These are phyloP conservation scores for Colletotrichum cuscutae DNA, from an alignment of 2,329 filamentous ascomycete species.

Conservation along the genomic window DNA sequence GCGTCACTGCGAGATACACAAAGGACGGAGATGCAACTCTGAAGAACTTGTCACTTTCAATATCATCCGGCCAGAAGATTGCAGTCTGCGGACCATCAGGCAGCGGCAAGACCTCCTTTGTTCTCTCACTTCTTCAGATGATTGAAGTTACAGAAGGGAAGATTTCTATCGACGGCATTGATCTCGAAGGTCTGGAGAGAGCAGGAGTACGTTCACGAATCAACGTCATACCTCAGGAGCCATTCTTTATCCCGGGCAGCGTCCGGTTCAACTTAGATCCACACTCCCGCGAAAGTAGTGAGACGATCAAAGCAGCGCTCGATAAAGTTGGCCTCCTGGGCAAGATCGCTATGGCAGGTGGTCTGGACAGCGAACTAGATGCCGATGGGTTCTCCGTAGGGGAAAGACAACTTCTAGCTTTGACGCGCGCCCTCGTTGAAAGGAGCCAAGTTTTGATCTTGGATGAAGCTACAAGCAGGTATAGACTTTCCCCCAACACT, in stretches of 20 bases:
- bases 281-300: slow-evolving; percentile 47
- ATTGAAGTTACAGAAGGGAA: slow-evolving; percentile 53
- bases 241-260: slow-evolving; percentile 58
- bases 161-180: slow-evolving; percentile 56
- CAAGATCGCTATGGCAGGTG: slow-evolving; percentile 49
- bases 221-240: slow-evolving; percentile 62
- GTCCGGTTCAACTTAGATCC: slow-evolving; percentile 63
- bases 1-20: slow-evolving; percentile 42
- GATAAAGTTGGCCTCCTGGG: slow-evolving; percentile 57
- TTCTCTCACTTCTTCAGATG: slow-evolving; percentile 57
- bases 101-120: slow-evolving; percentile 47
- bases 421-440: slow-evolving; percentile 56
- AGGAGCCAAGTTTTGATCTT: slow-evolving; percentile 32
- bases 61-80: slow-evolving; percentile 39
- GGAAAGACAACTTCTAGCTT: slow-evolving; percentile 58
- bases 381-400: slow-evolving; percentile 51
- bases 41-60: slow-evolving; percentile 36
- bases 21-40: slow-evolving; percentile 37
- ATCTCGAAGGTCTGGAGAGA: slow-evolving; percentile 41
- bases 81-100: slow-evolving; percentile 48
- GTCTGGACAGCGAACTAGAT: slow-evolving; percentile 48
- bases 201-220: slow-evolving; percentile 43
- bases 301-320: slow-evolving; percentile 55
- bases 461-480: slow-evolving; percentile 26
- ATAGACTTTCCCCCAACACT: neutral